A percentile compares a stretch with the other conserved stretches of the same genome.
Conservation (phyloP, 192 early-diverging fungal species). For the Blastocladiella britannica region DNA sequence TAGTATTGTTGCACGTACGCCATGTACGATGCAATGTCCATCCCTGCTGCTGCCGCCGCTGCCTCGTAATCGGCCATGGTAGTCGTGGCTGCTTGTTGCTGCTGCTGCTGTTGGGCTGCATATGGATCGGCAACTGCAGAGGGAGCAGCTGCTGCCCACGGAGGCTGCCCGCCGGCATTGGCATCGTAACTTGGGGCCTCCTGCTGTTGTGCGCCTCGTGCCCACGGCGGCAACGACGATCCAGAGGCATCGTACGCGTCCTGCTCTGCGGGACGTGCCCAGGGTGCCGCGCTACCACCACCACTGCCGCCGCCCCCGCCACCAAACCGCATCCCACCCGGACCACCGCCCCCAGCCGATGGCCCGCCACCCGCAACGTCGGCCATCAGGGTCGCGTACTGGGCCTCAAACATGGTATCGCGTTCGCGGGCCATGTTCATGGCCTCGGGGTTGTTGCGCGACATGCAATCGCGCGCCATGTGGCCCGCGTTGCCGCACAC, state of each 20-base stretch:
- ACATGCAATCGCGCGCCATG: slow-evolving; percentile 76
- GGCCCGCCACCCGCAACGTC: slow-evolving; percentile 56
- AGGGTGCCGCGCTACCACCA: not conserved
- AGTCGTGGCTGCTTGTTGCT: too few species aligned
- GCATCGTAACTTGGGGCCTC: too few species aligned
- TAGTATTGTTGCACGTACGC: too few species aligned
- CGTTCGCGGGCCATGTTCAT: slow-evolving; percentile 48
- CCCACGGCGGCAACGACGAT: slow-evolving; percentile 1
- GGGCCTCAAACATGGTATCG: slow-evolving; percentile 67
- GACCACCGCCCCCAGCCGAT: not conserved
- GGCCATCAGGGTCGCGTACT: slow-evolving; percentile 85
- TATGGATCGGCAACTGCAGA: too few species aligned
- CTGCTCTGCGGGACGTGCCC: too few species aligned
- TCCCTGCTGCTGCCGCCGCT: too few species aligned
- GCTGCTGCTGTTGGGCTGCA: too few species aligned
- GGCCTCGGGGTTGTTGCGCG: slow-evolving; percentile 62
- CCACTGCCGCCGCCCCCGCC: not conserved
- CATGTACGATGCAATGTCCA: too few species aligned
- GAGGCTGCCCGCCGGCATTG: too few species aligned
- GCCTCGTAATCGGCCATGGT: too few species aligned
- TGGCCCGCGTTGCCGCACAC: slow-evolving; percentile 82
- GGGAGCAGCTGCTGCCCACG: too few species aligned
- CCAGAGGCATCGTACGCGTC: too few species aligned
- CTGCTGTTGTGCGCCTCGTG: not conserved
- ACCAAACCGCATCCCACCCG: not conserved